Evolutionary conservation across 2,329 filamentous ascomycete genomes (phyloP).

Genomic region (Biscogniauxia mediterranea): DNA sequence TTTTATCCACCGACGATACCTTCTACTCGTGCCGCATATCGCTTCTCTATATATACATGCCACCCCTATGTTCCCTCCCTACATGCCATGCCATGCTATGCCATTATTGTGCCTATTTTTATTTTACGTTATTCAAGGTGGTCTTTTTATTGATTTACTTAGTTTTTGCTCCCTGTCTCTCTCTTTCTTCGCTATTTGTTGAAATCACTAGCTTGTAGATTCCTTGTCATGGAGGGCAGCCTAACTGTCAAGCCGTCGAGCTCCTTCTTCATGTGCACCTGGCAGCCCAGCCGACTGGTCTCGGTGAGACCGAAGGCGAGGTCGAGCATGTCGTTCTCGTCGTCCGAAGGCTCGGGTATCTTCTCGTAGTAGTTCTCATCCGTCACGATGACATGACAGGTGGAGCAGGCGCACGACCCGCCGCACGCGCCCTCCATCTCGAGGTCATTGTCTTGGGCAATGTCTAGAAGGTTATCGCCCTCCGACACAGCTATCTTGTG

Average conservation of each 20-base stretch:
- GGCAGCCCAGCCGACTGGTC: conserved; percentile 80
- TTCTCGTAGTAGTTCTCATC: conserved; percentile 72
- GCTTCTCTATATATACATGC: conserved; percentile 1
- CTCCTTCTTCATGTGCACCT: conserved; percentile 88
- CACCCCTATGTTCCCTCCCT: not conserved
- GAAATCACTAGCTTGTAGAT: conserved; percentile 94
- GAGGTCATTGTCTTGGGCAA: conserved; percentile 89
- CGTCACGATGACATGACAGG: conserved; percentile 84
- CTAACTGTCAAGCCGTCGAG: conserved; percentile 82
- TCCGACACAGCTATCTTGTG: conserved; percentile 76
- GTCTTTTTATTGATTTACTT: not conserved
- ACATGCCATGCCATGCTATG: too few relatives aligned
- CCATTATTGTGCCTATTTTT: too few relatives aligned
- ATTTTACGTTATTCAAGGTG: not conserved
- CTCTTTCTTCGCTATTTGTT: conserved; percentile 16
- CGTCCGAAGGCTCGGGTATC: conserved; percentile 75
- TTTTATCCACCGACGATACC: not conserved
- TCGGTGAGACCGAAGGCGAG: conserved; percentile 87
- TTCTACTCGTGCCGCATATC: not conserved
- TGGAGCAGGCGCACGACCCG: conserved; percentile 89
- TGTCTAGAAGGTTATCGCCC: conserved; percentile 92
- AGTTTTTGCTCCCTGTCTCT: not conserved
- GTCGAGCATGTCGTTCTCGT: conserved; percentile 89
- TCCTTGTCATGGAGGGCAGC: conserved; percentile 90
- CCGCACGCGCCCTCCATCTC: conserved; percentile 99